phyloP scores from a whole-genome alignment of 768 basidiomycete genomes.

The Baorangia bicolor region DNA sequence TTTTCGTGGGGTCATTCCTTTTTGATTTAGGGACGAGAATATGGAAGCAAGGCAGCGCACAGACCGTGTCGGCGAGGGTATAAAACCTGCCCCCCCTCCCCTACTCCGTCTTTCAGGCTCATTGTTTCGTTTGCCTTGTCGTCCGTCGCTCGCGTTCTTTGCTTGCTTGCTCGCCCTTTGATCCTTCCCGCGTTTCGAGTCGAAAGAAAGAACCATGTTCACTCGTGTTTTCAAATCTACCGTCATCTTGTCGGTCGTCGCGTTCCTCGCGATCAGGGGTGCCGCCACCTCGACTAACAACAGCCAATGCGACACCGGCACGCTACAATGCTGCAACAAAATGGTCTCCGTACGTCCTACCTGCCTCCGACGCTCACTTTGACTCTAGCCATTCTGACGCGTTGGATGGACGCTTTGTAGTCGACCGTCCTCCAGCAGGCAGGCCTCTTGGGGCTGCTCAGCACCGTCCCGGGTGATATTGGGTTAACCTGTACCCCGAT shows the following conservation, averaged over 20 bases:
- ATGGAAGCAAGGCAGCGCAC: background rate
- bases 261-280: slow-evolving; percentile 1
- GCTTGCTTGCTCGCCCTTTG: background rate
- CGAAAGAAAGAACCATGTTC: slow-evolving; percentile 12
- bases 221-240: slow-evolving; percentile 10
- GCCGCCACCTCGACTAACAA: no score
- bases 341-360: no score
- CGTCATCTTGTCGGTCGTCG: slow-evolving; percentile 8
- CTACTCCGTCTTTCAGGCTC: background rate
- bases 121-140: background rate
- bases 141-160: background rate
- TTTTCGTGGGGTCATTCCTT: background rate
- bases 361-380: no score
- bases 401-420: no score
- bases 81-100: background rate
- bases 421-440: no score
- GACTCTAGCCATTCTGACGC: no score
- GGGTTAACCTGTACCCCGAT: no score
- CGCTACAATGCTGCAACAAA: no score
- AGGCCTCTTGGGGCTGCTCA: no score
- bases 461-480: no score
- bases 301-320: no score
- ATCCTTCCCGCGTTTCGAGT: background rate
- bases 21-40: background rate
- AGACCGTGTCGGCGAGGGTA: slow-evolving; percentile 11